phyloP scores from a whole-genome alignment of 2,329 filamentous ascomycete genomes.

The Ceratocystiopsis sp. region DNA sequence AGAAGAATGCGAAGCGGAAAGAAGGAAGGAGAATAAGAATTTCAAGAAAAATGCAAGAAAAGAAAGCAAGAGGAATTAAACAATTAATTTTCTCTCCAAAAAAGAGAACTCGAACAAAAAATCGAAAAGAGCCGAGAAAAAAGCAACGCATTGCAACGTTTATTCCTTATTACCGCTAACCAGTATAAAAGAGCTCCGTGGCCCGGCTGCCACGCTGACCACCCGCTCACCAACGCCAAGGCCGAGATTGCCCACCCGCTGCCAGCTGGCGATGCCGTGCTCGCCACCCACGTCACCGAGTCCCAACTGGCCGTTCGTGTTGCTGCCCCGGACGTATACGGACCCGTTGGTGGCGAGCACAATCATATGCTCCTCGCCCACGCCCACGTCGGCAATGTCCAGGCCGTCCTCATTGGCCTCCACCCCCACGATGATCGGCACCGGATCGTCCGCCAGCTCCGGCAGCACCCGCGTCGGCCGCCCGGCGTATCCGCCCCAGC shows the following conservation, averaged over 20 bases:
- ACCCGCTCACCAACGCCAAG: slow-evolving; percentile 14
- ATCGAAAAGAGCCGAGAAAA: slow-evolving; percentile 6
- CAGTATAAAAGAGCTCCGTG: slow-evolving; percentile 31
- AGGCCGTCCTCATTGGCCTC: slow-evolving; percentile 26
- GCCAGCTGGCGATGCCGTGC: slow-evolving; percentile 10
- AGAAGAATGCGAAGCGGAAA: too few relatives aligned
- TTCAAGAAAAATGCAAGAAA: not conserved
- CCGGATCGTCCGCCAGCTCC: slow-evolving; percentile 16
- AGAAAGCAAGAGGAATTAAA: slow-evolving; percentile 1
- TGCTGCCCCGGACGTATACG: slow-evolving; percentile 39
- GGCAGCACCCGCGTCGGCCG: slow-evolving; percentile 10
- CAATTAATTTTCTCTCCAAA: slow-evolving; percentile 6
- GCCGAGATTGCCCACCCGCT: slow-evolving; percentile 20
- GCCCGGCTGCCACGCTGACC: slow-evolving; percentile 30
- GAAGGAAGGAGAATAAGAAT: too few relatives aligned
- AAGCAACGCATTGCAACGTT: slow-evolving; percentile 3
- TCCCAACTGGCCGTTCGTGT: slow-evolving; percentile 43
- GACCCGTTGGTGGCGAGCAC: slow-evolving; percentile 30
- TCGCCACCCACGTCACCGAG: slow-evolving; percentile 13
- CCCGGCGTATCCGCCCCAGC: slow-evolving; percentile 36
- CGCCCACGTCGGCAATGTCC: slow-evolving; percentile 38
- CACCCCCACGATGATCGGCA: slow-evolving; percentile 26
- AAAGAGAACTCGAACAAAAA: slow-evolving; percentile 1
- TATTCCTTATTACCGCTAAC: not conserved
- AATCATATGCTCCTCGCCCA: slow-evolving; percentile 43